Base-by-base conservation (phyloP, 352 stramenopile genomes). In the Phytophthora pluvialis region DNA sequence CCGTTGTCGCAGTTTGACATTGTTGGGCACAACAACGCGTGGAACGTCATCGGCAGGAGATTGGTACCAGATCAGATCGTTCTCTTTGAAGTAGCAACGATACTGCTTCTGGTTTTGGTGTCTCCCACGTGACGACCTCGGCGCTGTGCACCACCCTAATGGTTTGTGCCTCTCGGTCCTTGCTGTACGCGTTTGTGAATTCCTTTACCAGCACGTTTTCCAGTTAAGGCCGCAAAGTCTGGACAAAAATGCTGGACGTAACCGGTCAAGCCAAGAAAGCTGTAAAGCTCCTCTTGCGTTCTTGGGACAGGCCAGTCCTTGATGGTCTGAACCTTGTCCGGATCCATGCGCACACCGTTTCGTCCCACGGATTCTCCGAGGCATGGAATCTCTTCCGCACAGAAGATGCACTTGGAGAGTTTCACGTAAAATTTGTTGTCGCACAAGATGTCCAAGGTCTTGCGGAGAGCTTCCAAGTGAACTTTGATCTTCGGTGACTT, bases 11-110 rank as follows among this genome's bases (percentile, higher is more conserved):
- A 62, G 38, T n/a, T 59, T 62, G n/a, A 57, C 3, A 32, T 64
- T 21, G 40, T 54, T 69, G 9, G 61, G 52, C n/a, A 69, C 54
- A 7, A 59, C 45, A 33, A 64, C 7, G 1, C 52, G 59, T 18
- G 59, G 59, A 5, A 31, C 43, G 0, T 56, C 50, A 44, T 62
- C 26, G 5, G 60, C n/a, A 21, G 48, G 47, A 1, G 58, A 25
- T 16, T 50, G 59, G 35, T 67, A 57, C 45, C 28, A 44, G 7
- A 64, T 13, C 31, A 57, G 44, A 0, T 38, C 36, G 18, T 64
- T 51, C 9, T 3, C 36, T 28, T 64, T 35, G 5, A 35, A 51
- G 12, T 28, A 39, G 3, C n/a, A 50, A 2, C 46, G 35, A 33
- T 57, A 51, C 16, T 57, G 26, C 21, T 48, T 48, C 18, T 29